Evolutionary conservation across 345 rosid species (phyloP).

Genomic region (Lepidium sativum): DNA sequence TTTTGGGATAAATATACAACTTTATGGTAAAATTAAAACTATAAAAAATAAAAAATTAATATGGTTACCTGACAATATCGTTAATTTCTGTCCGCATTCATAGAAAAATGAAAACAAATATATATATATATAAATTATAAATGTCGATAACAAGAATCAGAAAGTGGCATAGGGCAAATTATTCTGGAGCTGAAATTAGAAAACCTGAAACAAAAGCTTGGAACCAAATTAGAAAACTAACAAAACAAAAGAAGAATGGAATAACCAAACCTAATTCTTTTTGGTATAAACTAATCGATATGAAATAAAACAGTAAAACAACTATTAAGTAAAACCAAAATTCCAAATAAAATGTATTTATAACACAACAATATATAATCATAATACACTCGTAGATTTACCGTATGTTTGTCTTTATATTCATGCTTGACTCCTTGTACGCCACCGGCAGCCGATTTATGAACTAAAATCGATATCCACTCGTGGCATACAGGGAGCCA

Average conservation of each 20-base stretch:
- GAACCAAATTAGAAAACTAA: not conserved
- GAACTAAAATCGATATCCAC: not conserved
- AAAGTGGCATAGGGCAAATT: too few species aligned
- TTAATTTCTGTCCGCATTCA: not conserved
- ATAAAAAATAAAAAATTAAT: not conserved
- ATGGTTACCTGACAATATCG: not conserved
- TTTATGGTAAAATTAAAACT: not conserved
- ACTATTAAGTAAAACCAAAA: not conserved
- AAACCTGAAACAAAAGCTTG: not conserved
- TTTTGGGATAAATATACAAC: not conserved
- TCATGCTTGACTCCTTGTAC: slow-evolving; percentile 30
- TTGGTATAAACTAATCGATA: not conserved
- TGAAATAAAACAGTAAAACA: not conserved
- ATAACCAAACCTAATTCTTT: not conserved
- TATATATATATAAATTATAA: not conserved
- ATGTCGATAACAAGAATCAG: too few species aligned
- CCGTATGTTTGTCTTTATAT: not conserved
- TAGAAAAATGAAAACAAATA: not conserved
- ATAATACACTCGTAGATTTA: not conserved
- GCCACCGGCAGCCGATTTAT: slow-evolving; percentile 23
- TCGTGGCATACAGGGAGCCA: slow-evolving; percentile 32
- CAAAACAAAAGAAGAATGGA: not conserved
- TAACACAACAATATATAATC: not conserved
- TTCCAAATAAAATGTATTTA: not conserved
- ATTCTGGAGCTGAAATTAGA: too few species aligned